A percentile compares a stretch with the other conserved stretches of the same genome.
Conservation (phyloP, 2,329 filamentous ascomycete genomes). For the Diaporthe sp. region DNA sequence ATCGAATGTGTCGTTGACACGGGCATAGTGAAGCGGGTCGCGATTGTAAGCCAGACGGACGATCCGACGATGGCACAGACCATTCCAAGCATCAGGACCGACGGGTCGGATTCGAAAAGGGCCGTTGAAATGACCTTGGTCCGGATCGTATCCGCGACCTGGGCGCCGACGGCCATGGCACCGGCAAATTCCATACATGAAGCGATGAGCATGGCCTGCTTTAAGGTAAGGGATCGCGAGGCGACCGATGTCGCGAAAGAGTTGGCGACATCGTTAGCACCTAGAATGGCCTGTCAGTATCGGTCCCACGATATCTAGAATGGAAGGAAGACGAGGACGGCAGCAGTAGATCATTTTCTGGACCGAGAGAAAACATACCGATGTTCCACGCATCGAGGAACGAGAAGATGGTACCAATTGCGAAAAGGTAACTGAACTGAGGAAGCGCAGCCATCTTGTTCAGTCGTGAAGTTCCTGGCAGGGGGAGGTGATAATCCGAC, state of each 20-base stretch:
- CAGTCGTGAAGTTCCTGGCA: neutral
- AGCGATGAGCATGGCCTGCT: constrained; percentile 70
- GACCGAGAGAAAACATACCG: constrained; percentile 51
- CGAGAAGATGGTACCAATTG: constrained; percentile 74
- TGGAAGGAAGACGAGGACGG: accelerated
- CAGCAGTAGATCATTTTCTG: neutral
- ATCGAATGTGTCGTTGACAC: constrained; percentile 74
- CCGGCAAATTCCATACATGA: constrained; percentile 74
- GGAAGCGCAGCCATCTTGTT: constrained; percentile 49
- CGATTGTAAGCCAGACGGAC: constrained; percentile 68
- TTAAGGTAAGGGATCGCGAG: constrained; percentile 73
- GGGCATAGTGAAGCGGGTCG: constrained; percentile 66
- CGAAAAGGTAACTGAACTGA: constrained; percentile 74
- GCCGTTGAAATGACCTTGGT: constrained; percentile 67
- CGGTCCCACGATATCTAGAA: neutral
- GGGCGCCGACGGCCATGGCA: constrained; percentile 70
- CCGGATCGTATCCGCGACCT: constrained; percentile 72
- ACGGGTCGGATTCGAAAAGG: constrained; percentile 61
- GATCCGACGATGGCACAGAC: constrained; percentile 67
- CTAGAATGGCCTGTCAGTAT: constrained; percentile 40
- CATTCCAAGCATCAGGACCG: constrained; percentile 70
- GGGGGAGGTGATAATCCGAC: neutral
- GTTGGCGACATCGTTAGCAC: constrained; percentile 78
- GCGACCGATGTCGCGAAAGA: constrained; percentile 81
- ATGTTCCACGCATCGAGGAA: constrained; percentile 77